Percentiles rank a stretch among this genome's conserved stretches.
Evolutionary conservation across 306 rosid genomes (phyloP).

Genomic region (Fagus crenata): DNA sequence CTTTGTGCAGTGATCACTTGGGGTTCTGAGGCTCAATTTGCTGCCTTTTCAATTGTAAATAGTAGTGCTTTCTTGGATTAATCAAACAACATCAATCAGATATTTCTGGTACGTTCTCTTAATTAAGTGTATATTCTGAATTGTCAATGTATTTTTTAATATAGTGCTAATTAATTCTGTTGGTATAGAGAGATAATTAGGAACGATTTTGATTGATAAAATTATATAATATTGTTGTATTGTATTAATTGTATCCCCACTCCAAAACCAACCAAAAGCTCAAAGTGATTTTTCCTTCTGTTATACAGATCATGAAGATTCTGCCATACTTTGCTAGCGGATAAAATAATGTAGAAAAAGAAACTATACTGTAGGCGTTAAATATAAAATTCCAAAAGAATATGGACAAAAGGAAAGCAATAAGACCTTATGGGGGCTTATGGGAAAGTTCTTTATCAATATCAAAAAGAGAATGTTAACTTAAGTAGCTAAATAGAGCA

Average conservation of each 20-base stretch:
- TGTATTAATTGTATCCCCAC: slow-evolving; percentile 4
- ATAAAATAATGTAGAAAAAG: slow-evolving; percentile 31
- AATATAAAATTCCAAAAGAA: slow-evolving; percentile 51
- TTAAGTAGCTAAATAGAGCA: slow-evolving; percentile 39
- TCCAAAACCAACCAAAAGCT: slow-evolving; percentile 35
- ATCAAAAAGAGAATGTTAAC: slow-evolving; percentile 29
- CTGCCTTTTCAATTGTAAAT: slow-evolving; percentile 26
- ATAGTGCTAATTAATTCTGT: slow-evolving; percentile 23
- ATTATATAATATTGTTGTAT: not conserved
- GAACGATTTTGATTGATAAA: slow-evolving; percentile 30
- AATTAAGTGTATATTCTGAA: not conserved
- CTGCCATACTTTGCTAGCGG: slow-evolving; percentile 37
- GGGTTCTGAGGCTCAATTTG: slow-evolving; percentile 19
- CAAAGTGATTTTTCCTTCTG: slow-evolving; percentile 27
- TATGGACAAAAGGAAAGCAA: slow-evolving; percentile 60
- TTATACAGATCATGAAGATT: slow-evolving; percentile 40
- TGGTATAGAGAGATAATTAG: slow-evolving; percentile 5
- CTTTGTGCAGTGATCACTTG: slow-evolving; percentile 22
- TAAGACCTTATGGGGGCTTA: slow-evolving; percentile 29
- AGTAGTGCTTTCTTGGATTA: slow-evolving; percentile 31
- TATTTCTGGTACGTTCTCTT: slow-evolving; percentile 28
- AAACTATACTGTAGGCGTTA: slow-evolving; percentile 35
- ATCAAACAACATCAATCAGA: slow-evolving; percentile 22
- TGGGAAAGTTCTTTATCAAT: slow-evolving; percentile 36
- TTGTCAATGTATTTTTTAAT: slow-evolving; percentile 17